These are phyloP conservation scores for Tolypocladium capitatum DNA, from an alignment of 2,329 filamentous ascomycete genomes.

Conservation along the genomic window DNA sequence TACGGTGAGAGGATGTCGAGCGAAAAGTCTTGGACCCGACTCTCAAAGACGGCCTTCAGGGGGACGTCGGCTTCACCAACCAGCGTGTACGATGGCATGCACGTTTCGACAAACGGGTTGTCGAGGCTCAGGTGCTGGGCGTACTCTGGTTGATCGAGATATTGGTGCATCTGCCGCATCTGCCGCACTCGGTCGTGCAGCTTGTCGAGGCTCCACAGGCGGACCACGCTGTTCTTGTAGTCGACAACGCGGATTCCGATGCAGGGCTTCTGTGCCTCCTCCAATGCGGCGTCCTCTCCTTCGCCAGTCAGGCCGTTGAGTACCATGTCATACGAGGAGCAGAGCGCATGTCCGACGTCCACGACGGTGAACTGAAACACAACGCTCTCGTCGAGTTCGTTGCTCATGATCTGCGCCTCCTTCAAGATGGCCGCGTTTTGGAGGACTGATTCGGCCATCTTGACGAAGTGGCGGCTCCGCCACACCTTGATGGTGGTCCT, in stretches of 20 bases:
- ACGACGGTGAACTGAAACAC: slow-evolving; percentile 92
- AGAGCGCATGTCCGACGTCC: slow-evolving; percentile 74
- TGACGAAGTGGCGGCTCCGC: slow-evolving; percentile 75
- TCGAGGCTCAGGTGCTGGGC: slow-evolving; percentile 83
- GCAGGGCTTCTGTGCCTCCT: slow-evolving; percentile 75
- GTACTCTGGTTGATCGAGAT: slow-evolving; percentile 89
- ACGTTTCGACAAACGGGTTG: slow-evolving; percentile 84
- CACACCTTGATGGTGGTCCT: slow-evolving; percentile 57
- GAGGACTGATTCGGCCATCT: slow-evolving; percentile 84
- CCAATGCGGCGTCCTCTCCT: slow-evolving; percentile 68
- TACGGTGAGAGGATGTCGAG: slow-evolving; percentile 87
- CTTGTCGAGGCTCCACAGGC: slow-evolving; percentile 91
- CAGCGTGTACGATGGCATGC: slow-evolving; percentile 83
- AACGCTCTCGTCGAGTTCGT: slow-evolving; percentile 83
- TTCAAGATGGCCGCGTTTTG: slow-evolving; percentile 81
- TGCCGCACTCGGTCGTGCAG: slow-evolving; percentile 72
- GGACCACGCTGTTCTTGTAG: slow-evolving; percentile 73
- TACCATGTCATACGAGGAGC: slow-evolving; percentile 93
- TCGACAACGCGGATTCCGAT: slow-evolving; percentile 84
- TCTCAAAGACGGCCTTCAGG: slow-evolving; percentile 84
- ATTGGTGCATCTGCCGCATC: slow-evolving; percentile 96
- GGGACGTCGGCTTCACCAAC: slow-evolving; percentile 90
- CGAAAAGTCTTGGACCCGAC: slow-evolving; percentile 83
- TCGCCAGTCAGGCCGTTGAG: slow-evolving; percentile 81
- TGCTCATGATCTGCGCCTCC: slow-evolving; percentile 95